Conservation (phyloP, 768 basidiomycete species). For the Hydnomerulius pinastri region DNA sequence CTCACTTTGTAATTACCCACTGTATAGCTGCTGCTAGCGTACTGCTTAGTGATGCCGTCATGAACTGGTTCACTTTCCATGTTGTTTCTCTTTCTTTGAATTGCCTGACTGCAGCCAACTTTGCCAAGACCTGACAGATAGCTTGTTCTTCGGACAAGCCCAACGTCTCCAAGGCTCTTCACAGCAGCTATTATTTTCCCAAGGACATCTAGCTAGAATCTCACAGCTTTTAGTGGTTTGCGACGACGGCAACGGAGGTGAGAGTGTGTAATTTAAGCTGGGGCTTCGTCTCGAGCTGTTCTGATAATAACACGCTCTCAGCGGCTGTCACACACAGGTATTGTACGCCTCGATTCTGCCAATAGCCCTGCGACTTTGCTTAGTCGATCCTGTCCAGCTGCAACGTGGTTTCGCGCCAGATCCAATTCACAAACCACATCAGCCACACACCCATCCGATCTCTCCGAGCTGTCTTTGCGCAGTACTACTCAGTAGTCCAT, state of each 20-base stretch:
- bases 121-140: neutral
- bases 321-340: neutral
- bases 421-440: neutral
- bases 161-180: neutral
- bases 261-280: neutral
- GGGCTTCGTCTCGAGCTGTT: neutral
- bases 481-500: neutral
- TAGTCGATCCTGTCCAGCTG: neutral
- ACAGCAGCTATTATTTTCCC: neutral
- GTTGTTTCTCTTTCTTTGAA: neutral
- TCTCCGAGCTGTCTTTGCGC: neutral
- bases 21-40: neutral
- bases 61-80: slow-evolving; percentile 2
- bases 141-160: neutral
- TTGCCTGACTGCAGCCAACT: neutral
- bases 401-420: neutral
- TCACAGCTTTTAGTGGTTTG: neutral
- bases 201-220: neutral
- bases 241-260: neutral
- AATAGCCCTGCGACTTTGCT: neutral
- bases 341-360: neutral
- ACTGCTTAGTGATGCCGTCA: neutral
- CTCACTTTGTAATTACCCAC: slow-evolving; percentile 1
- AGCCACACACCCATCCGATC: neutral
- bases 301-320: neutral